Evolutionary conservation across 2,329 filamentous ascomycete species (phyloP).

Genomic region (Pyricularia pennisetigena): DNA sequence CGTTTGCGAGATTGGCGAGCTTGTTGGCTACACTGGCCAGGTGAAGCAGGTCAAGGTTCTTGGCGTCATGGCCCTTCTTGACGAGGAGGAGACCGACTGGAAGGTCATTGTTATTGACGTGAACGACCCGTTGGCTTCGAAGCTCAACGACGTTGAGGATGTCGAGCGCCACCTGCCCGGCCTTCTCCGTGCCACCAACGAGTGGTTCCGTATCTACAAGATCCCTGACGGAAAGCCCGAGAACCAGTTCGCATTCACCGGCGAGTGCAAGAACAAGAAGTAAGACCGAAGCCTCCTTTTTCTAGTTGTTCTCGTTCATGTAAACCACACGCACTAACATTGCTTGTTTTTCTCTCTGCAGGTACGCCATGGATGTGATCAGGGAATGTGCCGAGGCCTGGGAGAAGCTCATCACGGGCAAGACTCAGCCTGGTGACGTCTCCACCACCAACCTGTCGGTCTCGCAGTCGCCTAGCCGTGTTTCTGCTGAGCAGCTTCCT

Average conservation of each 20-base stretch:
- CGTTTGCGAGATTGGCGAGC: conserved; percentile 98
- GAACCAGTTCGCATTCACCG: conserved; percentile 99
- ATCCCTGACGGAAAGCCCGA: conserved; percentile 99
- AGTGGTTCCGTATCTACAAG: conserved; percentile 99
- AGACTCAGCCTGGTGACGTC: conserved; percentile 67
- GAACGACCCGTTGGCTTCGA: conserved; percentile 90
- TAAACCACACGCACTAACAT: conserved; percentile 14
- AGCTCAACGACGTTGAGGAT: conserved; percentile 98
- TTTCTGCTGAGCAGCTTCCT: conserved; percentile 59
- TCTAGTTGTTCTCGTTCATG: background rate
- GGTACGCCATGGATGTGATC: conserved; percentile 90
- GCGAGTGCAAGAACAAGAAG: conserved; percentile 99
- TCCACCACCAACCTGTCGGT: conserved; percentile 75
- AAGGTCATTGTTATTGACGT: conserved; percentile 99
- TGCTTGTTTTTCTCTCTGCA: conserved; percentile 18
- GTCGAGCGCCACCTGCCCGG: conserved; percentile 97
- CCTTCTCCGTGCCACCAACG: conserved; percentile 93
- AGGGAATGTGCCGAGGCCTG: conserved; percentile 94
- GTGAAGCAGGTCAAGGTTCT: conserved; percentile 99
- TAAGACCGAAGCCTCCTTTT: conserved; percentile 25
- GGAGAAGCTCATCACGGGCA: conserved; percentile 91
- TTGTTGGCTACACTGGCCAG: conserved; percentile 91
- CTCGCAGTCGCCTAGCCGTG: conserved; percentile 61
- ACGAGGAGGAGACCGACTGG: conserved; percentile 99
- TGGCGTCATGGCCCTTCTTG: conserved; percentile 96